Base-by-base conservation (phyloP, 495 filamentous ascomycete species). In the Thermochaetoides thermophila region DNA sequence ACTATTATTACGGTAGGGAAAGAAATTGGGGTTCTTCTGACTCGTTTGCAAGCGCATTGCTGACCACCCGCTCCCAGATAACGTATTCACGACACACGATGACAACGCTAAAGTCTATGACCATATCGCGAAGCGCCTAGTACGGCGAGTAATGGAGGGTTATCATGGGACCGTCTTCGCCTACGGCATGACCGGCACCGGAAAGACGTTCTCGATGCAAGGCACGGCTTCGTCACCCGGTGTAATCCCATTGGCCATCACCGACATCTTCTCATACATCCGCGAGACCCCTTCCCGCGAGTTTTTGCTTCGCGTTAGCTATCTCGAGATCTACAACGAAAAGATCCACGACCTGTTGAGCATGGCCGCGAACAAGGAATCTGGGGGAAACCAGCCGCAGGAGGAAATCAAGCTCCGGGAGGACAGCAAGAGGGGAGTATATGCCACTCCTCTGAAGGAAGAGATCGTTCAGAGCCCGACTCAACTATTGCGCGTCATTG, bases 141-240 rank as follows among this genome's bases (percentile, higher is more conserved):
- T 97, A 17, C 77, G 89, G 42, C 71, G 89, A 40, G 89, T 97
- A 13, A 97, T 97, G 89, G 87, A 97, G 63, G 89, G 89, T 19
- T 97, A 96, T 47, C 87, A 96, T 51, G 89, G 86, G 35, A 97
- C 89, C 1, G 89, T 97, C 11, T 97, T 97, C 48, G 89, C 89
- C 13, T 97, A 97, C 57, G 89, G 89, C 48, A 95, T 96, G 91
- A 97, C 89, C 15, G 89, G 89, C 25, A 97, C 89, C 2, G 89
- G 89, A 27, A 97, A 97, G 56, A 97, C 89, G 7, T 97, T 95
- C 45, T 94, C 86, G 28, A 97, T 97, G 89, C 89, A 97, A 56
- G 89, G 89, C 38, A 97, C 89, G 16, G 85, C 89, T 30, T 84
- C 81, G 4, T 91, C 81, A n/a, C 89, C 89, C 2, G 89, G 89